Evolutionary conservation across 345 rosid species (phyloP), one percentile per base, ranked within the genome.

Genomic region (Arabidopsis arenosa): DNA sequence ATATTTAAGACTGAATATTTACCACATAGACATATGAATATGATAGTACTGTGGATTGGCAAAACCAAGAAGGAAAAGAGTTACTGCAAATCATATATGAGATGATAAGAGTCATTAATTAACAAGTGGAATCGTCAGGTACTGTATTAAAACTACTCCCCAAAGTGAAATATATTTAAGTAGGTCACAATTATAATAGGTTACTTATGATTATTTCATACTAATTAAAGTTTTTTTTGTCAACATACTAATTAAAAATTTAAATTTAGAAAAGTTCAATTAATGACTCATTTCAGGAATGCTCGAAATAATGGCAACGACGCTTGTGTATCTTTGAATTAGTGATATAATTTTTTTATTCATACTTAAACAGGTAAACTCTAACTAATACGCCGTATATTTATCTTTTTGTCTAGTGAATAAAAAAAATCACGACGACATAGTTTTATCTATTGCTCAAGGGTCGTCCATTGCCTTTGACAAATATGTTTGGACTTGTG

Each of bases 401-500:
- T 52, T 10, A 36, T 4, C 32, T 5, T 48, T 60, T 6, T 21
- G 30, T 11, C 60, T 36, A 58, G 23, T 14, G 32, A 36, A 35
- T 21, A 35, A 21, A 28, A 5, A 59, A 30, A 48, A 72, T 72
- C 13, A 72, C 61, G 14, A 51, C 40, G 32, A 39, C 62, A 59
- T 71, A 71, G 21, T 30, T 62, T 28, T 72, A 72, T 51, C 8
- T 72, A 33, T 63, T 54, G 54, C 23, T 63, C 54, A 52, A 73
- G 44, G 35, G 63, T 68, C 74, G 51, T 43, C 51, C 63, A 37
- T 40, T 57, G 66, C 60, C 66, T 66, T 57, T 57, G 73, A 75
- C 35, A 66, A 12, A 28, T 58, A 47, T 17, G 53, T 66, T 52
- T 66, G 52, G 60, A 17, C 67, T 28, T 57, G 15, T 36, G 36